Percentiles rank a stretch among this genome's conserved stretches.
phyloP scores from a whole-genome alignment of 345 rosid genomes.

The Eucalyptus shirleyi region DNA sequence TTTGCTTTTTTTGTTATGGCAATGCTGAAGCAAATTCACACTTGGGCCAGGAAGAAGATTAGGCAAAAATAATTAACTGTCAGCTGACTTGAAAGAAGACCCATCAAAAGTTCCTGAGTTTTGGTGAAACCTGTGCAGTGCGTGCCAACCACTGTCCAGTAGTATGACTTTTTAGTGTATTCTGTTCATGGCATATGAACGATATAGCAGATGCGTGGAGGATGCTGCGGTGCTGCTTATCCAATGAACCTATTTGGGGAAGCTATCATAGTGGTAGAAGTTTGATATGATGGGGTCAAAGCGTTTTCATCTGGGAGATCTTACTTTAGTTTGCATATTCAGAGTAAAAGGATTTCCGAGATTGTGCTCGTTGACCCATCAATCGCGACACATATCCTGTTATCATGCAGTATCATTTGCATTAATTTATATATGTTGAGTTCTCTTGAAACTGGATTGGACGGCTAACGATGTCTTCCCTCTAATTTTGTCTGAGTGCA shows the following conservation, averaged over 20 bases:
- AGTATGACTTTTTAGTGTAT: not conserved
- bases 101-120: not conserved
- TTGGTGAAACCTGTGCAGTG: not conserved
- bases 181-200: not conserved
- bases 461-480: not conserved
- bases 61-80: not conserved
- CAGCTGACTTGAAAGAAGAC: not conserved
- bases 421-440: not conserved
- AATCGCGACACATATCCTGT: not conserved
- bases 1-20: not conserved
- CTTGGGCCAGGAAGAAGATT: not conserved
- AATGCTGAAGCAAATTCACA: not conserved
- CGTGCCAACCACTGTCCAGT: not conserved
- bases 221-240: not conserved
- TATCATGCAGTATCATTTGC: not conserved
- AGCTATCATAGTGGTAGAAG: not conserved
- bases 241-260: not conserved
- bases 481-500: conserved; percentile 14
- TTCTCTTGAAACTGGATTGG: not conserved
- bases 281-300: not conserved
- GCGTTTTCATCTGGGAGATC: not conserved
- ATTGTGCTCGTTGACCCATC: not conserved
- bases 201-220: not conserved
- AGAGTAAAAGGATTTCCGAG: not conserved
- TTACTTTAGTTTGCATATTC: not conserved